Base-by-base conservation (phyloP, 1,284 basidiomycete species). In the Ustilago shanxiensis region DNA sequence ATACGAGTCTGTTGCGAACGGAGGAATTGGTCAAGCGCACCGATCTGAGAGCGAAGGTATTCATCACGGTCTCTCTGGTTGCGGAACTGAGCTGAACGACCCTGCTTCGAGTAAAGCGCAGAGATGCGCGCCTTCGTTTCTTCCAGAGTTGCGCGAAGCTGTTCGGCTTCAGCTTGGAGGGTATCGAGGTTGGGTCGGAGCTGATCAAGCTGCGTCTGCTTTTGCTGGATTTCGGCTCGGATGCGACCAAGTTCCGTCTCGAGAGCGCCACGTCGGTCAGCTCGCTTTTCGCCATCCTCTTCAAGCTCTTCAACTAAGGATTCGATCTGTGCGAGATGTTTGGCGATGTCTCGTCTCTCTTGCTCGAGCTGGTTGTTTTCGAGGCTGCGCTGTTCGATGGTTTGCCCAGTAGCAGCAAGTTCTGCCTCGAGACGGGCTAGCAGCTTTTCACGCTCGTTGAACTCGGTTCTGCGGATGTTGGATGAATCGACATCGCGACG, bases 401-500 rank as follows among this genome's bases (percentile, higher is more conserved):
- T 86, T 79, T 94, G 93, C 66, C 91, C 91, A 3, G 90, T 88
- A 57, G 91, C 90, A 0, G 91, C 90, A 8, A 95, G 92, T 22
- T 90, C 89, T 75, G 90, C 90, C 83, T 95, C 94, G 47, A 95
- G 88, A 64, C 72, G 63, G 3, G 44, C 78, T 2, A 93, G 91
- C 71, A 92, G 90, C 80, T 92, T 92, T 86, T 98, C 93, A 51
- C 95, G 89, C 35, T 91, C 90, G 78, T 92, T 93, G 86, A 91
- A 96, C 84, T 93, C 91, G 81, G 92, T 91, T 50, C 93, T 88
- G 37, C 93, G 89, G 66, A 92, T 87, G 85, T 96, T 97, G 14
- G 93, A 91, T 24, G 69, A 90, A 83, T 97, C 93, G 9, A 95
- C 89, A 65, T 98, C 95, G 31, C 73, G 66, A 35, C 72, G 60